Percentiles rank a stretch among this genome's conserved stretches.
Evolutionary conservation across 441 rosid species (phyloP).

Genomic region (Metrosideros polymorpha): DNA sequence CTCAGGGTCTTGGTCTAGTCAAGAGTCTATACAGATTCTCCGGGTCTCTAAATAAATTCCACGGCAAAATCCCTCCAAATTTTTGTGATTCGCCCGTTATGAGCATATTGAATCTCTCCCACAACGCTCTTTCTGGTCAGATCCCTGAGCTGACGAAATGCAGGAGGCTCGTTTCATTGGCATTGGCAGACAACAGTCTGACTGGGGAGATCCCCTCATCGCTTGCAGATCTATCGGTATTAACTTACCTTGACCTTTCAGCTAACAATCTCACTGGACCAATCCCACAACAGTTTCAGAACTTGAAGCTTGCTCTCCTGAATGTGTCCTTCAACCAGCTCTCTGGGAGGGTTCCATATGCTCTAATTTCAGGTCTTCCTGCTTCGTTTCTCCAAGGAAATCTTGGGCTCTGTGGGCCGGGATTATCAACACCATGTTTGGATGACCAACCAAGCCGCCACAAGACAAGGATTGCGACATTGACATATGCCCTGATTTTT

Average conservation of each 20-base stretch:
- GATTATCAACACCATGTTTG: conserved; percentile 55
- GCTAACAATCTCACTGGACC: conserved; percentile 49
- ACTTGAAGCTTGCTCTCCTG: conserved; percentile 64
- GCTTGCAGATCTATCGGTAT: conserved; percentile 48
- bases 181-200: conserved; percentile 47
- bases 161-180: conserved; percentile 55
- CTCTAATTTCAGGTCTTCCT: conserved; percentile 59
- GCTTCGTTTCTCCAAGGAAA: conserved; percentile 91
- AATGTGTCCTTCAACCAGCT: conserved; percentile 55
- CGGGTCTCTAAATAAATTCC: conserved; percentile 39
- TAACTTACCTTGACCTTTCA: conserved; percentile 67
- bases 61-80: conserved; percentile 45
- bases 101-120: conserved; percentile 60
- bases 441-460: conserved; percentile 17
- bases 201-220: conserved; percentile 43
- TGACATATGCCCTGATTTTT: conserved; percentile 48
- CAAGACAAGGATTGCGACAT: conserved; percentile 17
- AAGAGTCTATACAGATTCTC: conserved; percentile 67
- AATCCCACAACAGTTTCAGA: conserved; percentile 48
- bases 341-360: conserved; percentile 51
- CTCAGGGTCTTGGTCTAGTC: conserved; percentile 51
- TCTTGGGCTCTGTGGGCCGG: conserved; percentile 77
- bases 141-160: conserved; percentile 62
- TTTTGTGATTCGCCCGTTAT: conserved; percentile 64
- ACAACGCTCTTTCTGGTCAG: conserved; percentile 39